phyloP scores from a whole-genome alignment of 2,329 filamentous ascomycete genomes.

The Neopestalotiopsis rosae region DNA sequence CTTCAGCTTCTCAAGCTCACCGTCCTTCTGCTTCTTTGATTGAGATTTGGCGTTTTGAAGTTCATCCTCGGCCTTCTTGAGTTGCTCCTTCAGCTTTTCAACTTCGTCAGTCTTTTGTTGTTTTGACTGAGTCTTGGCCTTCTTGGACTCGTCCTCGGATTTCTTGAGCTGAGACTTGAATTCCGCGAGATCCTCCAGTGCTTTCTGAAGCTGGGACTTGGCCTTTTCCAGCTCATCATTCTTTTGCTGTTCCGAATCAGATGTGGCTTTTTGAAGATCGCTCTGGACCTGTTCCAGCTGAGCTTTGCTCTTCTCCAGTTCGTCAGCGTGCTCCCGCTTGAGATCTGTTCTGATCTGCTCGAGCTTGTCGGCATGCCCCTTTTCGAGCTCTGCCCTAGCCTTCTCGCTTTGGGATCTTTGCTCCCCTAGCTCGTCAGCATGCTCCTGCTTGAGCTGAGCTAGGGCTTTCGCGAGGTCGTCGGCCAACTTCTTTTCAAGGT shows the following conservation, averaged over 20 bases:
- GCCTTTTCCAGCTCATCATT: neutral
- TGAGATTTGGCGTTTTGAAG: neutral
- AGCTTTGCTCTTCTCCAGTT: neutral
- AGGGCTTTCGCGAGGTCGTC: neutral
- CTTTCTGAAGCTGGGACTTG: neutral
- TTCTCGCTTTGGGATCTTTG: slow-evolving; percentile 25
- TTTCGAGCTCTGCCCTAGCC: slow-evolving; percentile 29
- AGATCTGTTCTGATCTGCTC: slow-evolving; percentile 20
- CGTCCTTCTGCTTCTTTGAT: neutral
- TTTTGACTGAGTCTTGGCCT: slow-evolving; percentile 40
- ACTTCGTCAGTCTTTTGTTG: slow-evolving; percentile 46
- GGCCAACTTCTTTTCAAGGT: neutral
- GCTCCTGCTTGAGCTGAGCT: slow-evolving; percentile 36
- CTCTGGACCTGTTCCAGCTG: neutral
- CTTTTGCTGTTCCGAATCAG: neutral
- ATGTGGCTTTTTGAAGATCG: neutral
- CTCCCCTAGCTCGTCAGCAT: slow-evolving; percentile 36
- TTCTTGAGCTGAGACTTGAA: slow-evolving; percentile 17
- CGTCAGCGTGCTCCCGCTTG: neutral
- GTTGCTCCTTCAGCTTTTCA: slow-evolving; percentile 33
- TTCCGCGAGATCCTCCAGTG: slow-evolving; percentile 17
- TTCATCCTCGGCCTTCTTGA: neutral
- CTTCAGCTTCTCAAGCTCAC: slow-evolving; percentile 18
- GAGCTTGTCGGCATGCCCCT: slow-evolving; percentile 22
- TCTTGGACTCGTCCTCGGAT: slow-evolving; percentile 24